phyloP scores from a whole-genome alignment of 1,139 yeast species.

The Suhomyces anneliseae region DNA sequence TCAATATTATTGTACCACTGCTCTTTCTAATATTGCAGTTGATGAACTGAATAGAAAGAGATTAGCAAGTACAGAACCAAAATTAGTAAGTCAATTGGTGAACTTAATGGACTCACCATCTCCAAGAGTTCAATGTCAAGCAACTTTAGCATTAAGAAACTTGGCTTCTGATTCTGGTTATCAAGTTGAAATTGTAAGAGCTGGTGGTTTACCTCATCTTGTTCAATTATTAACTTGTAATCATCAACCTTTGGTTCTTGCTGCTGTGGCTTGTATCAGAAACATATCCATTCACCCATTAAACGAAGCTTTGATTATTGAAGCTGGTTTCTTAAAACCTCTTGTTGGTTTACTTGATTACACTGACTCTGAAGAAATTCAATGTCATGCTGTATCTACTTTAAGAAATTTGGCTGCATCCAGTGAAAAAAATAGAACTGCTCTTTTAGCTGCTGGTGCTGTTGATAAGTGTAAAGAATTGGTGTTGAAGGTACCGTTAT shows the following conservation, averaged over 20 bases:
- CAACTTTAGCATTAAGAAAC: conserved; percentile 92
- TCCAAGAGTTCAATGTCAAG: conserved; percentile 97
- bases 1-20: conserved; percentile 97
- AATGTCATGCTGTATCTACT: conserved; percentile 96
- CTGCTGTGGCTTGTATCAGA: conserved; percentile 97
- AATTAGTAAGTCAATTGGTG: conserved; percentile 83
- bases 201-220: conserved; percentile 92
- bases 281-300: conserved; percentile 95
- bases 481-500: conserved; percentile 79
- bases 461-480: conserved; percentile 89
- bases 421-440: conserved; percentile 87
- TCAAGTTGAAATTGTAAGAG: conserved; percentile 92
- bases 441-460: conserved; percentile 92
- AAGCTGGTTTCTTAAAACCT: conserved; percentile 92
- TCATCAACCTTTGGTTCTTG: conserved; percentile 89
- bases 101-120: conserved; percentile 88
- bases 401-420: conserved; percentile 94
- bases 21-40: conserved; percentile 94
- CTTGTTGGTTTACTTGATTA: conserved; percentile 81
- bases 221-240: conserved; percentile 84
- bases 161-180: conserved; percentile 91
- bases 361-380: conserved; percentile 90
- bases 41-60: conserved; percentile 89
- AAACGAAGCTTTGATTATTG: conserved; percentile 92
- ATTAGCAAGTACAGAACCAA: conserved; percentile 91